These are phyloP conservation scores for Castanea sativa DNA, from an alignment of 306 rosid species.

Conservation along the genomic window DNA sequence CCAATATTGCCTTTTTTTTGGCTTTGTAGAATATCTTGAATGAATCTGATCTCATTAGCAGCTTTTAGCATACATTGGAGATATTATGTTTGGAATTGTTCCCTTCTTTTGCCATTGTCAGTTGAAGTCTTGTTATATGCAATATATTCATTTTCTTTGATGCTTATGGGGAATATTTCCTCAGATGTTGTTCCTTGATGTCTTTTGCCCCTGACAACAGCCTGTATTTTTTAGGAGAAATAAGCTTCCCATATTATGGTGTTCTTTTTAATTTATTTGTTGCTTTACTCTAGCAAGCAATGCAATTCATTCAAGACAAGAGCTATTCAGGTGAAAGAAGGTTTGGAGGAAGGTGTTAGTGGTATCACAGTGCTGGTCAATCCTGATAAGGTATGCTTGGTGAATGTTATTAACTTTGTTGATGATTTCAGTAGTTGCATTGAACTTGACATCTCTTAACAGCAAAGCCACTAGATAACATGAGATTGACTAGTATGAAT, in stretches of 20 bases:
- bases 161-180: neutral
- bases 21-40: neutral
- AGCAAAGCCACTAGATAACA: neutral
- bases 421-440: neutral
- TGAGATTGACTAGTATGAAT: neutral
- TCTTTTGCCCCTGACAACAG: neutral
- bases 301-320: slow-evolving; percentile 61
- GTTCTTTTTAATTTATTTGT: neutral
- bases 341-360: slow-evolving; percentile 44
- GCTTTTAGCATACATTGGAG: neutral
- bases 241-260: neutral
- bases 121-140: neutral
- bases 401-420: neutral
- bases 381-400: slow-evolving; percentile 62
- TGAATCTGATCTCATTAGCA: neutral
- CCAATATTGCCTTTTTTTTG: too few species aligned
- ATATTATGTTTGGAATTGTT: too few species aligned
- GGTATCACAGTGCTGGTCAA: slow-evolving; percentile 61
- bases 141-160: neutral
- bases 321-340: slow-evolving; percentile 59
- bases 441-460: neutral
- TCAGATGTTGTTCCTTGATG: neutral
- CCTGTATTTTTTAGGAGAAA: neutral
- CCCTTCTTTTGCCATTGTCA: neutral
- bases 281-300: slow-evolving; percentile 56